Evolutionary conservation across 1,139 yeast species (phyloP).

Genomic region (Taphrina wiesneri): DNA sequence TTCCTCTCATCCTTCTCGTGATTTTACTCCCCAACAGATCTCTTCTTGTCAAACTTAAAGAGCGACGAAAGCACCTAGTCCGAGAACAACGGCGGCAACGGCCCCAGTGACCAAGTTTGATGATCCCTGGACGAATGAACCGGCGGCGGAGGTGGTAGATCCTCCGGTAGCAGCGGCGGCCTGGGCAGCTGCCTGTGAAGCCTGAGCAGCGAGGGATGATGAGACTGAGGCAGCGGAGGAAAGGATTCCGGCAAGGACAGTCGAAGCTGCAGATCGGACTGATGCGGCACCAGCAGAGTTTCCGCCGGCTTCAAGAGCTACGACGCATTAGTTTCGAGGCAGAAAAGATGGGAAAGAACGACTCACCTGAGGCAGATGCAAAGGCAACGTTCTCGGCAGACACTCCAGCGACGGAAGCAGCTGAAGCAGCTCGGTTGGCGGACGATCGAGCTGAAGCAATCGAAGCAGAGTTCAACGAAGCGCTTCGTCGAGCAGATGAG

Average conservation of each 20-base stretch:
- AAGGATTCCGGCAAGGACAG: slow-evolving; percentile 25
- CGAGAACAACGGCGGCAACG: slow-evolving; percentile 31
- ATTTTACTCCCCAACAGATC: background rate
- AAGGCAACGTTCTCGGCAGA: slow-evolving; percentile 12
- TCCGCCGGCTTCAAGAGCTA: slow-evolving; percentile 24
- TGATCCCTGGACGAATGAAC: background rate
- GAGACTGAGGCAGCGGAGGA: slow-evolving; percentile 25
- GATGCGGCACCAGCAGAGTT: slow-evolving; percentile 20
- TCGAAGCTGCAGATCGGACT: slow-evolving; percentile 30
- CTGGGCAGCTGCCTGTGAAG: slow-evolving; percentile 24
- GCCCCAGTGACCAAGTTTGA: slow-evolving; percentile 16
- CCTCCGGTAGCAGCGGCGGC: slow-evolving; percentile 24
- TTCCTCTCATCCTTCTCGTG: background rate
- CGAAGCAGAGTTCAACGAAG: slow-evolving; percentile 24
- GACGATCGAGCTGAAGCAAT: slow-evolving; percentile 17
- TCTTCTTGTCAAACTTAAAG: slow-evolving; percentile 1
- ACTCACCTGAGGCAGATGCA: slow-evolving; percentile 29
- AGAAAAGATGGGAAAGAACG: background rate
- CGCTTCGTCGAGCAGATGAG: slow-evolving; percentile 20
- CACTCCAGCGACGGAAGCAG: slow-evolving; percentile 10
- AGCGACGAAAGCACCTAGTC: slow-evolving; percentile 31
- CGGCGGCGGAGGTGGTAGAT: slow-evolving; percentile 11
- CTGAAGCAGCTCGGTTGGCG: slow-evolving; percentile 8
- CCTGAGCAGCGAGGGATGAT: slow-evolving; percentile 24
- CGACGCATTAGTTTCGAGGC: background rate